These are phyloP conservation scores for Huntiella abstrusa DNA, from an alignment of 2,329 filamentous ascomycete species.

Conservation along the genomic window DNA sequence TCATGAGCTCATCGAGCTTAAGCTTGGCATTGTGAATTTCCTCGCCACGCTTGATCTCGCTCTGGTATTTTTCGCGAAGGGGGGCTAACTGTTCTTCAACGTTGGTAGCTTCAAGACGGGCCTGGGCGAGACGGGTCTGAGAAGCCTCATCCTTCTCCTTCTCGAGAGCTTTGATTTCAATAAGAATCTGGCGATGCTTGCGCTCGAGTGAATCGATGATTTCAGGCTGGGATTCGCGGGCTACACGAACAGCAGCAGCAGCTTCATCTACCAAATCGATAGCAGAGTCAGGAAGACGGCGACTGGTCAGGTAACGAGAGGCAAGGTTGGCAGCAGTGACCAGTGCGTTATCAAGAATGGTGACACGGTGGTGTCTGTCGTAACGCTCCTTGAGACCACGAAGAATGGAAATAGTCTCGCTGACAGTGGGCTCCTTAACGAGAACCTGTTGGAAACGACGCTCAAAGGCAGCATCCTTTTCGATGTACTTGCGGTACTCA, in stretches of 20 bases:
- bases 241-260: constrained; percentile 86
- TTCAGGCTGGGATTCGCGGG: constrained; percentile 89
- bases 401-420: constrained; percentile 92
- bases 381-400: constrained; percentile 96
- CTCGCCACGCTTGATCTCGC: constrained; percentile 75
- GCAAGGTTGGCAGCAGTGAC: constrained; percentile 83
- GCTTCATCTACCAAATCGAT: constrained; percentile 95
- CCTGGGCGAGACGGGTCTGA: constrained; percentile 59
- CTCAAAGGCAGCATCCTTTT: constrained; percentile 96
- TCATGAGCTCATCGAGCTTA: constrained; percentile 79
- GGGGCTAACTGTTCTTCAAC: constrained; percentile 84
- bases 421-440: constrained; percentile 78
- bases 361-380: constrained; percentile 95
- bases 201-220: constrained; percentile 88
- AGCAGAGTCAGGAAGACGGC: constrained; percentile 84
- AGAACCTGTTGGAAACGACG: constrained; percentile 96
- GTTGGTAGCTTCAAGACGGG: constrained; percentile 81
- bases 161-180: constrained; percentile 88
- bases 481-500: constrained; percentile 97
- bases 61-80: constrained; percentile 86
- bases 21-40: constrained; percentile 88
- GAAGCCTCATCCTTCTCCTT: constrained; percentile 92
- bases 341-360: constrained; percentile 82
- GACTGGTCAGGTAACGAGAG: constrained; percentile 76
- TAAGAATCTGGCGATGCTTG: constrained; percentile 74